phyloP scores from a whole-genome alignment of 2,329 filamentous ascomycete species.

The Pseudopithomyces chartarum region DNA sequence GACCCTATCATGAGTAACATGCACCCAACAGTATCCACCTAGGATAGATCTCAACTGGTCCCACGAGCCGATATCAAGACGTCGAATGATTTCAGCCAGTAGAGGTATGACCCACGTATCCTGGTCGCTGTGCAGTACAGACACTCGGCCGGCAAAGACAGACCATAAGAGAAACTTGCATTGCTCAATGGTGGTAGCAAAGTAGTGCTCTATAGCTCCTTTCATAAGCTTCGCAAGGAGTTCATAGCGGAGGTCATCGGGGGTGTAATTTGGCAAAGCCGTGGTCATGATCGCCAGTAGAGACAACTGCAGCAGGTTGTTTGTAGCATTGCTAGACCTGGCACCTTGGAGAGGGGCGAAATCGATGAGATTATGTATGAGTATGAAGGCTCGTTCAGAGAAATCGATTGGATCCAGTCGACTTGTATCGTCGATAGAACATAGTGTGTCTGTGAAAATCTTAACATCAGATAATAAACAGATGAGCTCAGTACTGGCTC shows the following conservation, averaged over 20 bases:
- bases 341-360: slow-evolving; percentile 5
- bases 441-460: neutral
- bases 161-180: slow-evolving; percentile 9
- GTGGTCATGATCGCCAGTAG: slow-evolving; percentile 14
- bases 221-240: slow-evolving; percentile 3
- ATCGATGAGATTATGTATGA: slow-evolving; percentile 3
- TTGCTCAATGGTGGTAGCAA: neutral
- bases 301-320: slow-evolving; percentile 11
- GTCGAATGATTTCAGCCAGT: neutral
- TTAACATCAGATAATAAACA: neutral
- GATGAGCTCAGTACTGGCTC: neutral
- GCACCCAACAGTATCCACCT: slow-evolving; percentile 10
- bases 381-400: slow-evolving; percentile 6
- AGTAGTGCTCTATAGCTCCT: neutral
- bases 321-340: neutral
- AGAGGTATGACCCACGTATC: neutral
- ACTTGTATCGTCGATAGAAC: neutral
- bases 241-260: slow-evolving; percentile 7
- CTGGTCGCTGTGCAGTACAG: slow-evolving; percentile 3
- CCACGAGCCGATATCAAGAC: neutral
- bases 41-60: neutral
- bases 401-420: slow-evolving; percentile 10
- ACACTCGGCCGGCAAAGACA: slow-evolving; percentile 6
- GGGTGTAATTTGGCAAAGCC: slow-evolving; percentile 13
- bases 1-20: slow-evolving; percentile 1